Percentiles rank a stretch among this genome's conserved stretches.
Evolutionary conservation across 1,284 basidiomycete genomes (phyloP).

Genomic region (Malassezia pachydermatis): DNA sequence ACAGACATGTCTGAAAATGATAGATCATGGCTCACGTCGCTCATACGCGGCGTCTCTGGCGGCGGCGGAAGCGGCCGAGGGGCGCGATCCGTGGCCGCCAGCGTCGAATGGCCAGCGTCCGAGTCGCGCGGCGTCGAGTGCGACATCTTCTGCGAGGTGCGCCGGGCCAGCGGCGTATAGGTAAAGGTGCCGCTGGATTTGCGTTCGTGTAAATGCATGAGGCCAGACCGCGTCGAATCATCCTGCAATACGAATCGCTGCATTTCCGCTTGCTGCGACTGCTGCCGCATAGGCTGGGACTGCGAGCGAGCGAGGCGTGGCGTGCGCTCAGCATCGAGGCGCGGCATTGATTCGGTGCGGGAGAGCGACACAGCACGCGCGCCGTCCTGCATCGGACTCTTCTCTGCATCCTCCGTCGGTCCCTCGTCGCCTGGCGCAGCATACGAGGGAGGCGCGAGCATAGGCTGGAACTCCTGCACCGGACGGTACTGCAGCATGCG

Average conservation of each 20-base stretch:
- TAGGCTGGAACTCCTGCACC: conserved; percentile 16
- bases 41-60: too few relatives aligned
- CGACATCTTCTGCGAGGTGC: background rate
- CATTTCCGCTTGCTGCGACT: too few relatives aligned
- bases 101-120: background rate
- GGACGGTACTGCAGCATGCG: conserved; percentile 12
- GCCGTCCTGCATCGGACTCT: background rate
- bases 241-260: conserved; percentile 13
- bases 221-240: conserved; percentile 10
- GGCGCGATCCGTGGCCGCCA: too few relatives aligned
- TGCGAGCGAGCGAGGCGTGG: conserved; percentile 9
- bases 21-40: too few relatives aligned
- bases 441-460: conserved; percentile 1
- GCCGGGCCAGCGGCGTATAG: background rate
- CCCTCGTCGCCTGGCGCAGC: background rate
- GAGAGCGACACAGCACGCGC: too few relatives aligned
- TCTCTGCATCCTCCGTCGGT: background rate
- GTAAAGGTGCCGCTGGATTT: conserved; percentile 7
- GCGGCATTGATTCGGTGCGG: background rate
- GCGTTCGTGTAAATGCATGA: conserved; percentile 8
- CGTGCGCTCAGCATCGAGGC: background rate
- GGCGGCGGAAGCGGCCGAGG: too few relatives aligned
- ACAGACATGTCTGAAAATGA: too few relatives aligned
- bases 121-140: background rate
- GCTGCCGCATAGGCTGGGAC: conserved; percentile 1